These are phyloP conservation scores for Cornus kousa DNA, from an alignment of 148 eudicot species.

Conservation along the genomic window DNA sequence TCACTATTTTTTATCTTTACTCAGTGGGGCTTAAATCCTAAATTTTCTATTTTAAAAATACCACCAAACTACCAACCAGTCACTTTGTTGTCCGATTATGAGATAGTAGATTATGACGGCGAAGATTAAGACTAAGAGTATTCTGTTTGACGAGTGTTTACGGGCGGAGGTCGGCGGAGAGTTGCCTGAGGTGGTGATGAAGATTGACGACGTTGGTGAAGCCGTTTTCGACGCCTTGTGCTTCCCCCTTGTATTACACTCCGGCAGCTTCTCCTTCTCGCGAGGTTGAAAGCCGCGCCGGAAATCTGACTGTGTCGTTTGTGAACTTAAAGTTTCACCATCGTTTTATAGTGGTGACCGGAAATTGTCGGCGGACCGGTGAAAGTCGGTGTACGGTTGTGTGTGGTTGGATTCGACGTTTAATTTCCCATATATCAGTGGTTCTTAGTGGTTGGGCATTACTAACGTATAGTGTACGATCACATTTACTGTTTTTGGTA, in stretches of 20 bases:
- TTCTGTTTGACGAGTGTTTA: not conserved
- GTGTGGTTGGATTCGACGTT: not conserved
- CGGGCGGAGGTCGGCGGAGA: not conserved
- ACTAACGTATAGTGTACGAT: not conserved
- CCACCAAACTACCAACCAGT: no score
- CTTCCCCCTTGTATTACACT: conserved; percentile 32
- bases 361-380: no score
- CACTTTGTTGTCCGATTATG: no score
- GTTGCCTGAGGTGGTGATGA: conserved; percentile 7
- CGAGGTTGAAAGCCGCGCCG: not conserved
- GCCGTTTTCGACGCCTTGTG: conserved; percentile 42
- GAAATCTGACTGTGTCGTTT: not conserved
- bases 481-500: no score
- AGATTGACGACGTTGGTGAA: not conserved
- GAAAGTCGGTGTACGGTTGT: no score
- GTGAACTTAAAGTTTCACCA: no score
- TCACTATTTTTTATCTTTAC: no score
- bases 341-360: not conserved
- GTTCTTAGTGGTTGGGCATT: not conserved
- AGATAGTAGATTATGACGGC: no score
- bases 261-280: conserved; percentile 32
- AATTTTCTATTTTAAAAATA: no score
- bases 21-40: no score
- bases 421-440: not conserved
- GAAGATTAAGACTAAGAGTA: not conserved